Evolutionary conservation across 2,329 filamentous ascomycete species (phyloP), one percentile per base, ranked within the genome.

Genomic region (Onygenales sp.): DNA sequence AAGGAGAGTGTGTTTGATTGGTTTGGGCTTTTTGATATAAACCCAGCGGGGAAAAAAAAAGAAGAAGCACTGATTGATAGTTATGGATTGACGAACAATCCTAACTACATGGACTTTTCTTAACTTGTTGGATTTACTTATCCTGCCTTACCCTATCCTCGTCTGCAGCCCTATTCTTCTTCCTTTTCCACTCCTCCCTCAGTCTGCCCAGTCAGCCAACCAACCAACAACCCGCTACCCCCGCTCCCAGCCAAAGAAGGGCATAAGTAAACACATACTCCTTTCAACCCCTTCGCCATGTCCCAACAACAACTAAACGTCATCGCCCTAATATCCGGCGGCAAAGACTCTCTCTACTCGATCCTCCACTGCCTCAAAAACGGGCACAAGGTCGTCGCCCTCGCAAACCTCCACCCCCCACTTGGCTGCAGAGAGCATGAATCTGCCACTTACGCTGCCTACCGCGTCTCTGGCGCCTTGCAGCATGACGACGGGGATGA

Each of bases 321-420:
- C 58, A 91, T 98, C 61, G 92, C 88, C 49, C 77, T 98, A 57
- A 85, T 98, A 59, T 98, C 93, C 17, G 93, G 93, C 56, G 93
- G 93, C 59, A 98, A 98, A 73, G 93, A 98, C 74, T 96, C 92
- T 59, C 86, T 98, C 69, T 97, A 87, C 74, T 92, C 88, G 17
- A 80, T 95, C 59, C 80, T 96, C 54, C 93, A 98, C 74, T 96
- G 91, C 70, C 77, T 89, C 59, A 82, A 83, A 55, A 87, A 95
- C 67, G 90, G 88, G 27, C 92, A 97, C 70, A 79, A 80, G 57
- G 76, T 98, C 46, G 81, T 96, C 49, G 93, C 93, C 6, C 76
- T 98, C 47, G 93, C 88, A 49, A 98, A 98, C 70, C 76, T 98
- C 52, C 80, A 91, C 66, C 92, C 89, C 49, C 73, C 64, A 11